Evolutionary conservation across 2,329 filamentous ascomycete species (phyloP).

Genomic region (Ascochyta koolunga): DNA sequence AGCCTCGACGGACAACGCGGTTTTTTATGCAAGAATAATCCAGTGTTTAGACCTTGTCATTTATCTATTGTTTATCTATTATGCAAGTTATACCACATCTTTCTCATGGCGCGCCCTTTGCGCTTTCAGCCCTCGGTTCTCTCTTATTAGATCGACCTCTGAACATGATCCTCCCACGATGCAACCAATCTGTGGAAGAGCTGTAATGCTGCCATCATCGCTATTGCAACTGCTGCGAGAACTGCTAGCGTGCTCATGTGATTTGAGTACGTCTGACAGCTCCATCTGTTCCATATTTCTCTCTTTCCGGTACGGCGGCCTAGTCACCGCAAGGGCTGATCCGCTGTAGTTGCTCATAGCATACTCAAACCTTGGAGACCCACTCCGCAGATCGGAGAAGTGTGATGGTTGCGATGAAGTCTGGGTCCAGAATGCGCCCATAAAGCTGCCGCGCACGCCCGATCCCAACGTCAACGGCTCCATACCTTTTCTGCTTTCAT

Average conservation of each 20-base stretch:
- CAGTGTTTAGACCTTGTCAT: not conserved
- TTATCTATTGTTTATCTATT: not conserved
- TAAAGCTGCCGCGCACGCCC: slow-evolving; percentile 11
- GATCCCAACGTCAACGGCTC: not conserved
- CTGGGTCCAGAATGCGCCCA: slow-evolving; percentile 15
- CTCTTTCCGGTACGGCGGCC: slow-evolving; percentile 11
- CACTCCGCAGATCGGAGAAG: slow-evolving; percentile 4
- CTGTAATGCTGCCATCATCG: slow-evolving; percentile 15
- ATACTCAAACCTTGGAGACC: slow-evolving; percentile 12
- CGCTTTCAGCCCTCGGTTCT: not conserved
- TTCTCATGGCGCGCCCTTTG: not conserved
- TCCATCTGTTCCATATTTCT: not conserved
- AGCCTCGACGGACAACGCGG: too few species aligned
- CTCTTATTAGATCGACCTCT: not conserved
- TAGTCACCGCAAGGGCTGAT: slow-evolving; percentile 7
- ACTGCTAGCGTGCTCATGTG: not conserved
- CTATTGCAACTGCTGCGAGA: slow-evolving; percentile 1
- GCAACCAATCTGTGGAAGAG: slow-evolving; percentile 25
- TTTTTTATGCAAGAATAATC: not conserved
- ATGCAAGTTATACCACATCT: not conserved
- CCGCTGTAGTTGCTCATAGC: slow-evolving; percentile 20
- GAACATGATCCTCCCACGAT: slow-evolving; percentile 22
- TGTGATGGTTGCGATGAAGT: slow-evolving; percentile 4
- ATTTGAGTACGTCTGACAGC: not conserved
- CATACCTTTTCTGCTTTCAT: not conserved